phyloP scores from a whole-genome alignment of 164 flowering plant species.

The Annona cherimola region DNA sequence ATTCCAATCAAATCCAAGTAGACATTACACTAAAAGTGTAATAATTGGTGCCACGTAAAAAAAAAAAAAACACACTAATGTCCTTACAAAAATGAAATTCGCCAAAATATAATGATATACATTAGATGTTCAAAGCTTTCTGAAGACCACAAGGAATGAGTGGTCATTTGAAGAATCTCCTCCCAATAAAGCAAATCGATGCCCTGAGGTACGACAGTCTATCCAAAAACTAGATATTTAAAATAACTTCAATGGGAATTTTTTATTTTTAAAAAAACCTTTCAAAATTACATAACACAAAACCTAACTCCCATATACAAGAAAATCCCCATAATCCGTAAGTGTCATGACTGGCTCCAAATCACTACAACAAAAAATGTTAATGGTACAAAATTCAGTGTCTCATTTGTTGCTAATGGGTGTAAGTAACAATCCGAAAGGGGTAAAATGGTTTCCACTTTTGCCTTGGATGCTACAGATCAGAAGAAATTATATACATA shows the following conservation, averaged over 20 bases:
- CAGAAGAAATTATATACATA: no score
- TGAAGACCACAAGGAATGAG: neutral
- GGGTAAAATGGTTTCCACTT: no score
- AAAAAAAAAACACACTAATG: neutral
- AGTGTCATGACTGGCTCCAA: neutral
- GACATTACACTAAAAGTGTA: neutral
- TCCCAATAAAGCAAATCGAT: neutral
- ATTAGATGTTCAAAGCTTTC: neutral
- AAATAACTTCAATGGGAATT: neutral
- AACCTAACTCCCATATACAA: neutral
- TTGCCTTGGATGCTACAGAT: no score
- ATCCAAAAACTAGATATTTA: neutral
- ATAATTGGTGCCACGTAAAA: neutral
- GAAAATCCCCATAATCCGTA: neutral
- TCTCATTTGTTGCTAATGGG: no score
- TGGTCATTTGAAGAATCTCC: conserved; percentile 1
- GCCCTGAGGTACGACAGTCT: neutral
- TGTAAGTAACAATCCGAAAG: no score
- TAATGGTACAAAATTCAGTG: no score
- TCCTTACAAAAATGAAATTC: neutral
- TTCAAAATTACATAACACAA: neutral
- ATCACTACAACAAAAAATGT: neutral
- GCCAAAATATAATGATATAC: conserved; percentile 1
- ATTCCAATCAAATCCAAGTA: neutral
- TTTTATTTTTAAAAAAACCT: neutral